phyloP scores from a whole-genome alignment of 495 filamentous ascomycete species.

The Trichoderma gamsii region DNA sequence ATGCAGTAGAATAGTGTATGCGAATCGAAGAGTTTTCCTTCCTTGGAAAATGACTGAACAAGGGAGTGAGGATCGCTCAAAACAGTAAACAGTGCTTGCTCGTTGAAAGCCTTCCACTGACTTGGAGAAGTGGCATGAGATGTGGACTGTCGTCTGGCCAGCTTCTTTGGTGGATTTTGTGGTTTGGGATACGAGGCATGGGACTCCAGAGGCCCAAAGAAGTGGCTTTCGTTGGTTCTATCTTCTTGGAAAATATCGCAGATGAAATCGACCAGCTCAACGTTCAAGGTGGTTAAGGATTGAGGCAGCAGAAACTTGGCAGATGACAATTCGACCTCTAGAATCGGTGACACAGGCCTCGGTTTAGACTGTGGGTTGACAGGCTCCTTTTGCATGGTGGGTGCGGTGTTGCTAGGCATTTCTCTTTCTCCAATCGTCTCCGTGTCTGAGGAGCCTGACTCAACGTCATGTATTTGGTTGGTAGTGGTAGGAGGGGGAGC shows the following conservation, averaged over 20 bases:
- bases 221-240: slow-evolving; percentile 40
- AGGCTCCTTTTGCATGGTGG: not conserved
- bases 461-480: not conserved
- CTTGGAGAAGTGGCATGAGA: slow-evolving; percentile 17
- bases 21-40: slow-evolving; percentile 42
- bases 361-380: slow-evolving; percentile 27
- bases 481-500: not conserved
- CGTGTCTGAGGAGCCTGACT: not conserved
- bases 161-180: slow-evolving; percentile 20
- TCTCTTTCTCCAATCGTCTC: not conserved
- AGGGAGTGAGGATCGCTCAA: slow-evolving; percentile 60
- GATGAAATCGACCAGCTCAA: slow-evolving; percentile 45
- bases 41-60: slow-evolving; percentile 57
- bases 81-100: slow-evolving; percentile 69
- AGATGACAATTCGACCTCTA: not conserved
- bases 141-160: not conserved
- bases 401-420: not conserved
- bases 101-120: slow-evolving; percentile 54
- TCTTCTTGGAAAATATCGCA: slow-evolving; percentile 49
- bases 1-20: slow-evolving; percentile 48
- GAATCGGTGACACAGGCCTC: slow-evolving; percentile 27
- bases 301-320: slow-evolving; percentile 34
- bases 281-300: slow-evolving; percentile 35
- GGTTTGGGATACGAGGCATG: slow-evolving; percentile 18
- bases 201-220: slow-evolving; percentile 27